Base-by-base conservation (phyloP, 2,329 filamentous ascomycete species). In the Sporothrix pallida region DNA sequence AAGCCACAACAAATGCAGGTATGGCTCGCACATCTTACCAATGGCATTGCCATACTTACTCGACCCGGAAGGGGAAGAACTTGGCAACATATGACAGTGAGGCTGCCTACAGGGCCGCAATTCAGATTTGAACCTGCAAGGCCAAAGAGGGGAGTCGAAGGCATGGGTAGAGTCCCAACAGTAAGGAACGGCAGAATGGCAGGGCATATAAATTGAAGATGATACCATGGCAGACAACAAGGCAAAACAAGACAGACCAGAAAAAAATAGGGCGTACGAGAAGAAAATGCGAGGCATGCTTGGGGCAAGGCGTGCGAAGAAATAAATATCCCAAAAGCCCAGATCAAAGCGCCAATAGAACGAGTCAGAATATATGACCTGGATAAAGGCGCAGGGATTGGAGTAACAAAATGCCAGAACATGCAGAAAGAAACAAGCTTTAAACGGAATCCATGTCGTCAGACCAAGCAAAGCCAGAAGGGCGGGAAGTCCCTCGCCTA, bases 341-440 rank as follows among this genome's bases (percentile, higher is more conserved):
- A 15, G 1, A 20, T 56, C 1, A 20, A 44, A 37, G 12, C 31
- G 31, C 31, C 31, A 63, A 63, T 17, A 44, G 20, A 42, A 63
- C 31, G n/a, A 37, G 31, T 10, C 31, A 17, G 58, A 37, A 37
- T 37, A 37, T 37, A 37, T 37, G 31, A 37, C 7, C 31, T 44
- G 15, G 31, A 63, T 44, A 15, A 31, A 13, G 13, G 26, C 2
- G 7, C 26, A 60, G 23, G 26, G 37, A 60, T 60, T 37, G 56
- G 56, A 26, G 23, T n/a, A n/a, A 60, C 26, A 31, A 7, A 60
- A 37, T 8, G 10, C 12, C 26, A 26, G 56, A 58, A 58, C 8
- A 37, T 60, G 26, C 56, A 17, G 56, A 60, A 60, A 37, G 37
- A 60, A 60, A 37, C 56, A 60, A 60, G 56, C 56, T 37, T 60